Evolutionary conservation across 495 filamentous ascomycete species (phyloP).

Genomic region (Penicillium ochrochloron): DNA sequence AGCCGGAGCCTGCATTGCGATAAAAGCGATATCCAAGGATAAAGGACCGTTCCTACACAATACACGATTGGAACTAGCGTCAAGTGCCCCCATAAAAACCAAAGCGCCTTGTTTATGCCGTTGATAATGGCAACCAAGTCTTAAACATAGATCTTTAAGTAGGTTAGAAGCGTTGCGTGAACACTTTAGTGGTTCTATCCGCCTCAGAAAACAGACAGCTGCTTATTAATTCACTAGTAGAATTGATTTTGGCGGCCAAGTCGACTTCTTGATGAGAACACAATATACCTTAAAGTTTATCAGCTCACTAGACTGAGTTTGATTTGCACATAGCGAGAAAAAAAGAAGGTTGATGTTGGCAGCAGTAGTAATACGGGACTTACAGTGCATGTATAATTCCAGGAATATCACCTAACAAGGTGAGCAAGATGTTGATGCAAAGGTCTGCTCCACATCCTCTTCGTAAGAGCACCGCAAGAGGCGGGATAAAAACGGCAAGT

Average conservation of each 20-base stretch:
- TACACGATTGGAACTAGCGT: not conserved
- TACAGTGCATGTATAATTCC: not conserved
- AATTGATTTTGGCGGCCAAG: not conserved
- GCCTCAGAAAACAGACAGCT: not conserved
- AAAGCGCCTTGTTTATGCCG: not conserved
- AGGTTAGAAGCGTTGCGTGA: not conserved
- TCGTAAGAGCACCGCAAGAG: not conserved
- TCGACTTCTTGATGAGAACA: not conserved
- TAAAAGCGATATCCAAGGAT: too few species aligned
- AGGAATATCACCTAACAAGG: not conserved
- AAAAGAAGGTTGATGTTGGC: too few species aligned
- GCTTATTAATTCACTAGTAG: not conserved
- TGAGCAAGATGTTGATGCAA: not conserved
- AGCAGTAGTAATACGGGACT: not conserved
- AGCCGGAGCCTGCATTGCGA: too few species aligned
- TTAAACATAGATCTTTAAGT: not conserved
- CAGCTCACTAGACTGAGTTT: not conserved
- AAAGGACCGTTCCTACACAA: too few species aligned
- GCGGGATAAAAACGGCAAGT: not conserved
- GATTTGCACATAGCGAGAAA: too few species aligned
- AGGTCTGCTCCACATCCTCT: not conserved
- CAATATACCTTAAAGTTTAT: not conserved
- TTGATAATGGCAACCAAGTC: not conserved
- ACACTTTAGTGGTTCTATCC: not conserved
- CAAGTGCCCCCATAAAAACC: not conserved